Conservation (phyloP, 306 rosid genomes). For the Cicer arietinum region DNA sequence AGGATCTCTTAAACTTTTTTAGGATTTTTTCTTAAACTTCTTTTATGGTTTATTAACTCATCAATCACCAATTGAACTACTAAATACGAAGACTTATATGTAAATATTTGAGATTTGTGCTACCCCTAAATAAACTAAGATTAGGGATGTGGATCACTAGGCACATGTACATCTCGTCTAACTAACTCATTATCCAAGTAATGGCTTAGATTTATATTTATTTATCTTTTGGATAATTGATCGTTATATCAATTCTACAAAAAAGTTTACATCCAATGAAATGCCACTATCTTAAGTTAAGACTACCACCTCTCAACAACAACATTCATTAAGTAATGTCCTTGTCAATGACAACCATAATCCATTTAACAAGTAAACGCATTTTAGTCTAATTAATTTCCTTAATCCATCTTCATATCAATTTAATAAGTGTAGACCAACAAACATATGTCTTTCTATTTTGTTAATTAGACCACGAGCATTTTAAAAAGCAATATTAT, state of each 20-base stretch:
- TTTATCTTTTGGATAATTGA: not conserved
- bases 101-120: too few relatives aligned
- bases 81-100: too few relatives aligned
- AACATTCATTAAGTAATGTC: slow-evolving; percentile 9
- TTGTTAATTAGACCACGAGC: not conserved
- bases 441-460: not conserved
- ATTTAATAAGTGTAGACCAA: not conserved
- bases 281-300: not conserved
- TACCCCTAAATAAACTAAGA: too few relatives aligned
- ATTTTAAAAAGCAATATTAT: not conserved
- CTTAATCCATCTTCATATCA: not conserved
- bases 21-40: too few relatives aligned
- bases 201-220: too few relatives aligned
- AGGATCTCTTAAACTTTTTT: too few relatives aligned
- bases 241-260: not conserved
- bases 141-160: too few relatives aligned
- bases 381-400: slow-evolving; percentile 18
- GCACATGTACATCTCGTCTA: too few relatives aligned
- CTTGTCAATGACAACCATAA: slow-evolving; percentile 29
- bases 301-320: not conserved
- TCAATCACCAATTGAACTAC: too few relatives aligned
- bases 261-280: not conserved
- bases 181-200: too few relatives aligned
- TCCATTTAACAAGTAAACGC: slow-evolving; percentile 34
- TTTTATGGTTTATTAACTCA: too few relatives aligned